Evolutionary conservation across 2,329 filamentous ascomycete genomes (phyloP), one percentile per base, ranked within the genome.

Genomic region (Rhynchosporium agropyri): DNA sequence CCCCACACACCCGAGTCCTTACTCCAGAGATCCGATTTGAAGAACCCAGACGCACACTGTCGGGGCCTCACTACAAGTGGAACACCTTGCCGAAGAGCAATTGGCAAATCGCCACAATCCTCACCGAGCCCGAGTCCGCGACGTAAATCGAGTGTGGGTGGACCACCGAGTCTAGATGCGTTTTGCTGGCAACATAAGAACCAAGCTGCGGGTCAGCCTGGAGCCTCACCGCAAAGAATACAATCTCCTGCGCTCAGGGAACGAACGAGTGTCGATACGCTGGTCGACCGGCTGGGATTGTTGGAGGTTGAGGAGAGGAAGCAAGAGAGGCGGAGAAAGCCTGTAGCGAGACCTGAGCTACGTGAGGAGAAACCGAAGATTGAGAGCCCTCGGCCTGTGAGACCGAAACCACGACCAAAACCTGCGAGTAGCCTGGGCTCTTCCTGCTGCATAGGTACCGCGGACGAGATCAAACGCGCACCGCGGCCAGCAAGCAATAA

Each of bases 111-210:
- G 13, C 69, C 66, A 38, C 62, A 67, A 43, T 67, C 67, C 33
- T 76, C 71, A 26, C 69, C 71, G 33, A 65, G 58, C 58, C 68
- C 69, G 26, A 72, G 63, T 68, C 71, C 68, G 56, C 65, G 55
- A 65, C 59, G 64, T 64, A 49, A 57, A 33, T 60, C 69, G 26
- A 71, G 61, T 69, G 70, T 68, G 61, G 64, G 53, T 63, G 61
- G 64, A 64, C 38, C 51, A 46, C 60, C 63, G 68, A 74, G 57
- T 69, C 71, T 56, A 62, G 75, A 67, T 59, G 74, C 61, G 53
- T 97, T 92, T 78, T 98, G 94, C 80, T 97, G 91, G 89, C 92
- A 97, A 75, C 95, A 99, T 79, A 93, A 91, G 74, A 91, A 95
- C 62, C 95, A 99, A 76, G 68, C 71, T 75, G 20, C 81, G 77